Base-by-base conservation (phyloP, 768 basidiomycete genomes). In the Tricholoma hemisulphureum region DNA sequence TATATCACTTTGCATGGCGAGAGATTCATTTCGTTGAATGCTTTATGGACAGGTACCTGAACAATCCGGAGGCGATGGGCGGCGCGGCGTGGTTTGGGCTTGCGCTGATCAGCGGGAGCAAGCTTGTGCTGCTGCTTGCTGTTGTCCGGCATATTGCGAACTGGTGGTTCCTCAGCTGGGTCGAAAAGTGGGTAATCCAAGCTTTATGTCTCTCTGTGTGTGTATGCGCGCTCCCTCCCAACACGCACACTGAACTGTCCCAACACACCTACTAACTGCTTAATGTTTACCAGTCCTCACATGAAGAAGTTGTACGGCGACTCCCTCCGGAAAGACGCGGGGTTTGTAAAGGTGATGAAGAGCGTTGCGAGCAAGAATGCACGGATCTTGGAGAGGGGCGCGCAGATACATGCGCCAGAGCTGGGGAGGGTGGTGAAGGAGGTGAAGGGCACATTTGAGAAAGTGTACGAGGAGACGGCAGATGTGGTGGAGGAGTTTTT, bases 301-400 rank as follows among this genome's bases (percentile, higher is more conserved):
- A 98, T 98, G 97, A 86, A 84, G 60, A 94, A 93, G 69, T 79
- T 98, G 18, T 99, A 99, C 71, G 96, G 97, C 2, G 86, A 95
- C 66, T 87, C 90, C 13, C 77, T 99, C 11, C 87, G 97, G 61
- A 93, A 95, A 73, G 96, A 98, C 58, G 96, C 95, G 1, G 97
- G 97, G 52, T 91, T 98, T 61, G 93, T 96, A 64, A 97, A 98
- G 77, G 95, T 98, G n/a, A 88, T 99, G 72, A 95, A 95, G 74
- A 91, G 82, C 58, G 93, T 95, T 9, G 95, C 95, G 3, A 86
- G 81, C 67, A 88, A 87, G 75, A 92, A 93, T 60, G 91, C 86
- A 0, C 81, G 83, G 26, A 79, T 89, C 6, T 69, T 96, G 23
- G 91, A 93, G 65, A 83, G 81, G 9, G 82, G 84, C 28, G 91